Conservation (phyloP, 2,329 filamentous ascomycete genomes). For the Colletotrichum falcatum region DNA sequence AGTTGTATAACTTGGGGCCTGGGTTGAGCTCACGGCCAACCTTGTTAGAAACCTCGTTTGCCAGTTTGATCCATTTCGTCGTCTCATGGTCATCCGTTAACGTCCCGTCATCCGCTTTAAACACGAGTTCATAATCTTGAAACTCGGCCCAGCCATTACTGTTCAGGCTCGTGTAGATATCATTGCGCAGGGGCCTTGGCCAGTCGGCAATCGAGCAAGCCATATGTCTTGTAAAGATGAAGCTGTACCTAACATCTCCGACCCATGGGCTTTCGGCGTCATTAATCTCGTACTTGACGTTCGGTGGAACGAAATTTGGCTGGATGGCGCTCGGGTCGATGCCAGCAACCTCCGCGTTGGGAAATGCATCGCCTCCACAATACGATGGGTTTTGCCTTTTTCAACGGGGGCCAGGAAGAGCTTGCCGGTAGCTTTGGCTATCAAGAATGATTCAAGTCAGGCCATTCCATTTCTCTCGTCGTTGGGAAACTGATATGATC, state of each 20-base stretch:
- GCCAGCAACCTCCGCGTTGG: slow-evolving; percentile 20
- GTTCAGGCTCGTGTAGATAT: slow-evolving; percentile 46
- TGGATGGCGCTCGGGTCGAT: slow-evolving; percentile 33
- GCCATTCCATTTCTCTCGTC: slow-evolving; percentile 44
- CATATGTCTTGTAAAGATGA: slow-evolving; percentile 45
- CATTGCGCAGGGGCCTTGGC: slow-evolving; percentile 11
- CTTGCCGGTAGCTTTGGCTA: slow-evolving; percentile 4
- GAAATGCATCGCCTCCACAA: slow-evolving; percentile 51
- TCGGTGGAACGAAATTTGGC: slow-evolving; percentile 63
- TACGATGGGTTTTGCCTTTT: slow-evolving; percentile 46
- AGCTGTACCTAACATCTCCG: slow-evolving; percentile 49
- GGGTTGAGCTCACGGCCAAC: slow-evolving; percentile 44
- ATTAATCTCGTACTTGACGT: slow-evolving; percentile 74
- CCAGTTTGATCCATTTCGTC: slow-evolving; percentile 42
- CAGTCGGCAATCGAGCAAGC: slow-evolving; percentile 20
- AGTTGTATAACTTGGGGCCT: slow-evolving; percentile 45
- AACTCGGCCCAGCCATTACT: slow-evolving; percentile 52
- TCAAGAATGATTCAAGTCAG: slow-evolving; percentile 19
- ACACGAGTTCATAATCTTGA: slow-evolving; percentile 45
- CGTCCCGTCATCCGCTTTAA: slow-evolving; percentile 47
- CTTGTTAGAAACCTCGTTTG: slow-evolving; percentile 40
- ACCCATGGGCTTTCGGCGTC: slow-evolving; percentile 67
- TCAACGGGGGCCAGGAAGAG: slow-evolving; percentile 29
- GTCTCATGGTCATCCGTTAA: slow-evolving; percentile 43
- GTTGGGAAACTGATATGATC: slow-evolving; percentile 50